Evolutionary conservation across 2,329 filamentous ascomycete species (phyloP).

Genomic region (Colletotrichum cereale): DNA sequence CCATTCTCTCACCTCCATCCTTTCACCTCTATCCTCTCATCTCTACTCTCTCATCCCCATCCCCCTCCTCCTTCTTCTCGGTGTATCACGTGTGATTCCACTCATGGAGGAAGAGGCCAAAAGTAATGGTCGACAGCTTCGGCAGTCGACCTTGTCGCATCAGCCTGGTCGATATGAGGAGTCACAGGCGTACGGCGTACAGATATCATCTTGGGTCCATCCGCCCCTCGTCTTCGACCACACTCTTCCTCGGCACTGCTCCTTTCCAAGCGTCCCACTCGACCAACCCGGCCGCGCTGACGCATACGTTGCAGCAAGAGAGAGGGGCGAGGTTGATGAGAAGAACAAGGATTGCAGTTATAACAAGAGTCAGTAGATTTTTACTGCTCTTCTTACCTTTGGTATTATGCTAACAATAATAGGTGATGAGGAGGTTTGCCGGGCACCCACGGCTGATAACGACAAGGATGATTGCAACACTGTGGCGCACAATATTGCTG

Average conservation of each 20-base stretch:
- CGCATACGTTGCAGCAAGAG: slow-evolving; percentile 13
- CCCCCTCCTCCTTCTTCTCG: not conserved
- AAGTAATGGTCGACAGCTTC: slow-evolving; percentile 8
- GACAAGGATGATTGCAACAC: no score
- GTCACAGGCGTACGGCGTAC: slow-evolving; percentile 11
- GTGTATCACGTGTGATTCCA: not conserved
- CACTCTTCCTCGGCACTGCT: slow-evolving; percentile 43
- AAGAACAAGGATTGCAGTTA: not conserved
- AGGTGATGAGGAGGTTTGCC: not conserved
- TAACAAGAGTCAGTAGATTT: not conserved
- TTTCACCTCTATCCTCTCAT: no score
- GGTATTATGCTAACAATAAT: not conserved
- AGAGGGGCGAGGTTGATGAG: not conserved
- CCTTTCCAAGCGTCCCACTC: slow-evolving; percentile 44
- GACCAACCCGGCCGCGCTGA: slow-evolving; percentile 42
- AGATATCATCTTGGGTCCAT: slow-evolving; percentile 25
- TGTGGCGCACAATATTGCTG: not conserved
- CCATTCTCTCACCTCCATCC: not conserved
- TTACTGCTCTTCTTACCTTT: not conserved
- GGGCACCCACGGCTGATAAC: not conserved
- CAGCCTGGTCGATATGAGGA: slow-evolving; percentile 46
- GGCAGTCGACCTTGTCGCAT: slow-evolving; percentile 17
- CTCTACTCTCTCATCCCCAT: not conserved
- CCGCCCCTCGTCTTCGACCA: slow-evolving; percentile 45
- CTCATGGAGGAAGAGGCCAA: slow-evolving; percentile 3